phyloP scores from a whole-genome alignment of 306 rosid genomes.

The Malus fusca region DNA sequence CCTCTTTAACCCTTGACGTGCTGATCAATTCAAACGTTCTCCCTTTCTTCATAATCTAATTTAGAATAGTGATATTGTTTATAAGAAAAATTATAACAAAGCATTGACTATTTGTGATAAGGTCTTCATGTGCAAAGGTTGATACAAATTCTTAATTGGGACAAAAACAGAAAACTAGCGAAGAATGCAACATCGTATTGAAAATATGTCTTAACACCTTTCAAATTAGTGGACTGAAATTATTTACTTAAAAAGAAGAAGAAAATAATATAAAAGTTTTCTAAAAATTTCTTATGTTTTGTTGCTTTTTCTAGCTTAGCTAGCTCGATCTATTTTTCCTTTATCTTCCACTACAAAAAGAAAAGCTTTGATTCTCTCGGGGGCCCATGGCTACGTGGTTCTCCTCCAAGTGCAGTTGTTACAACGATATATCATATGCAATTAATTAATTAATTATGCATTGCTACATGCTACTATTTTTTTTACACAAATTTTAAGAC shows the following conservation, averaged over 20 bases:
- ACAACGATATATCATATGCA: not conserved
- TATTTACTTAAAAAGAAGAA: not conserved
- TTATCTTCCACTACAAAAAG: slow-evolving; percentile 22
- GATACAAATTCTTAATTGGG: no score
- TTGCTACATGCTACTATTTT: no score
- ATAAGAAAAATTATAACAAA: no score
- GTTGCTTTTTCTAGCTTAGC: not conserved
- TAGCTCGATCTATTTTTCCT: not conserved
- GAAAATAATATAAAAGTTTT: not conserved
- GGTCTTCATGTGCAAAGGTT: no score
- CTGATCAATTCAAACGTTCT: no score
- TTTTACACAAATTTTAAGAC: no score
- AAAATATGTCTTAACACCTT: not conserved
- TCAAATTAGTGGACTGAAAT: not conserved
- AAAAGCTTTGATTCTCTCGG: slow-evolving; percentile 22
- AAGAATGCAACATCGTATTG: not conserved
- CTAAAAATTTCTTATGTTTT: not conserved
- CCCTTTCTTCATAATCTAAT: no score
- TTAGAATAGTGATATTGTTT: no score
- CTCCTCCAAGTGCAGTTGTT: slow-evolving; percentile 10
- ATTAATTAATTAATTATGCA: not conserved
- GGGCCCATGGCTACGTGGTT: slow-evolving; percentile 28
- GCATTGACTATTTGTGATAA: no score
- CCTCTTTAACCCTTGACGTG: no score
- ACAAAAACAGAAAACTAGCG: no score